These are phyloP conservation scores for Amauroascus verrucosus DNA, from an alignment of 2,329 filamentous ascomycete species.

Conservation along the genomic window DNA sequence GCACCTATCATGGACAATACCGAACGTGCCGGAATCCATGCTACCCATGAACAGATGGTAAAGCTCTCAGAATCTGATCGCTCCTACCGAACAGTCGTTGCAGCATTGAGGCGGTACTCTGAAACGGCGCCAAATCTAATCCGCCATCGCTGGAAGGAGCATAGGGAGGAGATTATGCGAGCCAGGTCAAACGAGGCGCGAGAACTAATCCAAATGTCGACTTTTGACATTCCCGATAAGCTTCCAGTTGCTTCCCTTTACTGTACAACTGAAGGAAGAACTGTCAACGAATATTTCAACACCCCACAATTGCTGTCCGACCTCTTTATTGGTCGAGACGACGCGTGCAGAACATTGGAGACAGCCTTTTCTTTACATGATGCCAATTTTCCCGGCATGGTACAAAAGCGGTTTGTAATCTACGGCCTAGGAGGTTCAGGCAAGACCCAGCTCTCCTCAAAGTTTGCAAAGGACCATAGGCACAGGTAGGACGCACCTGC, in stretches of 20 bases:
- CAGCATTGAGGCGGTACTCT: slow-evolving; percentile 16
- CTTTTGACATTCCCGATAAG: not conserved
- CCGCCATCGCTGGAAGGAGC: not conserved
- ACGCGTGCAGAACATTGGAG: slow-evolving; percentile 12
- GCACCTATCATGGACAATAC: slow-evolving; percentile 29
- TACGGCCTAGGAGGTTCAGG: slow-evolving; percentile 32
- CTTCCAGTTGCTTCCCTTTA: not conserved
- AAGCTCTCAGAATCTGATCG: slow-evolving; percentile 20
- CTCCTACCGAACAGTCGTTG: slow-evolving; percentile 21
- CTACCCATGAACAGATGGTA: slow-evolving; percentile 25
- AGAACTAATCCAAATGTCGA: not conserved
- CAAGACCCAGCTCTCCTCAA: slow-evolving; percentile 33
- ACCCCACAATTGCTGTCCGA: slow-evolving; percentile 18
- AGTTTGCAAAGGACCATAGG: slow-evolving; percentile 29
- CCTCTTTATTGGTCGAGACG: slow-evolving; percentile 18
- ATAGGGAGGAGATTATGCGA: not conserved
- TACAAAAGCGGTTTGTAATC: slow-evolving; percentile 27
- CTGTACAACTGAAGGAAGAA: not conserved
- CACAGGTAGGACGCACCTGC: slow-evolving; percentile 21
- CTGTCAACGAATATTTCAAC: slow-evolving; percentile 19
- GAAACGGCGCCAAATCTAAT: slow-evolving; percentile 4
- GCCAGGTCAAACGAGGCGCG: too few relatives aligned
- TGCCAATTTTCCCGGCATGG: slow-evolving; percentile 1
- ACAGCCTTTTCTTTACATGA: slow-evolving; percentile 10
- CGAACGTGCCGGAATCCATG: slow-evolving; percentile 28